A percentile compares a stretch with the other conserved stretches of the same genome.
Evolutionary conservation across 1,284 basidiomycete genomes (phyloP).

Genomic region (Leccinum holopus): DNA sequence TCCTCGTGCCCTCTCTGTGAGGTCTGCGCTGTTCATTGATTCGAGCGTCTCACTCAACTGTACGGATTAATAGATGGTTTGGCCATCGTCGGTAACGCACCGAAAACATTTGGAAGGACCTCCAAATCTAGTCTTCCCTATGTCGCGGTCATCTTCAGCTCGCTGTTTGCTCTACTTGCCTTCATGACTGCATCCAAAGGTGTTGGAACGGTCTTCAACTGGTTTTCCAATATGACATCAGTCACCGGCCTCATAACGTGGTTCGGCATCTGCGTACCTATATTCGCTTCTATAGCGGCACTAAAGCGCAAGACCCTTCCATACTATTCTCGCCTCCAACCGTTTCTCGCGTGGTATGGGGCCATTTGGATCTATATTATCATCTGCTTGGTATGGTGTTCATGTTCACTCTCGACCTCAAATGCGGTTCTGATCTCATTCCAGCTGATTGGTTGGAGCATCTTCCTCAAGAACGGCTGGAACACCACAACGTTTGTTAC

Average conservation of each 20-base stretch:
- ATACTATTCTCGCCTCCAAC: conserved; percentile 54
- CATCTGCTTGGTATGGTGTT: conserved; percentile 63
- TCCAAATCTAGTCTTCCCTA: conserved; percentile 68
- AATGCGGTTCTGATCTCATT: conserved; percentile 2
- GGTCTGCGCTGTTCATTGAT: conserved; percentile 26
- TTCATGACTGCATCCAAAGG: conserved; percentile 67
- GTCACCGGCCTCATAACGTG: conserved; percentile 71
- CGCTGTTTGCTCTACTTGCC: conserved; percentile 67
- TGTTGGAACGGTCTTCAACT: conserved; percentile 70
- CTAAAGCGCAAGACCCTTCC: conserved; percentile 75
- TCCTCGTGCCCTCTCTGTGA: conserved; percentile 77
- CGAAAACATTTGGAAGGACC: conserved; percentile 67
- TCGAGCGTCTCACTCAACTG: not conserved
- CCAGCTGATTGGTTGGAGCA: conserved; percentile 71
- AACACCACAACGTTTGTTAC: conserved; percentile 64
- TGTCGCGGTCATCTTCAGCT: conserved; percentile 64
- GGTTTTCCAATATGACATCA: conserved; percentile 76
- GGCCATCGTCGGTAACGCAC: conserved; percentile 73
- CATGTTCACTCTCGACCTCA: not conserved
- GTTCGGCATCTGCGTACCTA: conserved; percentile 84
- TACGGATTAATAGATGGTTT: conserved; percentile 60
- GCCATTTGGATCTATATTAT: conserved; percentile 48
- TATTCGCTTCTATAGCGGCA: conserved; percentile 74
- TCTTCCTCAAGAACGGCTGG: conserved; percentile 74
- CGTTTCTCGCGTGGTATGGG: conserved; percentile 73